Evolutionary conservation across 345 rosid species (phyloP), one percentile per base, ranked within the genome.

Genomic region (Laguncularia racemosa): DNA sequence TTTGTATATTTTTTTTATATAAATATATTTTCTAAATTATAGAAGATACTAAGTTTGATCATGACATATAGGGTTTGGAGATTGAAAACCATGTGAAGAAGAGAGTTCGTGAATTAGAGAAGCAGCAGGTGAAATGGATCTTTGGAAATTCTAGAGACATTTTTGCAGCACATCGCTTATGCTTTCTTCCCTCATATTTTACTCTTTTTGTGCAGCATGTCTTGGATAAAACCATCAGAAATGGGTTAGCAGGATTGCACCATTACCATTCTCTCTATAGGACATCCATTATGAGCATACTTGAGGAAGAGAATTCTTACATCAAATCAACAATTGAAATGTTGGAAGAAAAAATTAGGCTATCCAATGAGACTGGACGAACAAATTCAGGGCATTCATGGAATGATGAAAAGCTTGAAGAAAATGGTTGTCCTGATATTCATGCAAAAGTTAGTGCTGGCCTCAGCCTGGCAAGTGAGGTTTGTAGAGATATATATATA

Each of bases 71-170:
- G 97, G 97, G 96, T 49, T 48, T 95, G 84, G 95, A 90, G 71
- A 95, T 95, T 48, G 99, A 95, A 78, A 95, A 78, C 38, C 99
- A 95, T 70, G 74, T 95, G 62, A 90, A 86, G 83, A 88, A 77
- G 82, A 82, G 62, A 72, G 79, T 90, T 53, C 75, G 64, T 57
- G 91, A 81, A 44, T 71, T 85, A 75, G 89, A 85, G 79, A 85
- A 83, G 83, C 85, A 85, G 71, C 88, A 68, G 64, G 99, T 93
- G 73, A 67, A 85, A 71, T 28, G 48, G 16, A 33, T 18, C 18
- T 19, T 46, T 23, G 13, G 28, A 46, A 26, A 16, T 23, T 44
- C 14, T 13, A 47, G 16, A 19, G 13, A 45, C n/a, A 20, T 1
- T 47, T 54, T 54, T 23, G 13, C 10, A 20, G 38, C 46, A 48